phyloP scores from a whole-genome alignment of 2,329 filamentous ascomycete species.

The Fusarium gaditjirri region DNA sequence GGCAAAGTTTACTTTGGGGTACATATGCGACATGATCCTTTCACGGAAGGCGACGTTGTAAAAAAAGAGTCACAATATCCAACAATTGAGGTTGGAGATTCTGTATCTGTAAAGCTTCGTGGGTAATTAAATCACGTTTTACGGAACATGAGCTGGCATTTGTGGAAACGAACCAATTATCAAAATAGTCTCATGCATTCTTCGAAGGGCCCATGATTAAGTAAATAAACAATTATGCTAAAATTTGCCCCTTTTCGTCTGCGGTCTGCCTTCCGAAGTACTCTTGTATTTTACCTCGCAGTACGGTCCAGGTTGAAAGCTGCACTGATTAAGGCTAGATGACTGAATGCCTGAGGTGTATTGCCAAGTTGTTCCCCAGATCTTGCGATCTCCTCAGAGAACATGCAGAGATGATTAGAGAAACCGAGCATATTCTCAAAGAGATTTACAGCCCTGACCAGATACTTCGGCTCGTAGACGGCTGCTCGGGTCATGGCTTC shows the following conservation, averaged over 20 bases:
- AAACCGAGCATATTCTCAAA: conserved; percentile 84
- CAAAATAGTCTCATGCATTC: not conserved
- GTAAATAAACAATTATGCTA: not conserved
- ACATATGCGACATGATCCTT: conserved; percentile 70
- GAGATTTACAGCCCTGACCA: conserved; percentile 70
- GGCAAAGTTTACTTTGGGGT: conserved; percentile 91
- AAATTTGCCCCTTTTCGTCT: not conserved
- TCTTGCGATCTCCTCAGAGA: conserved; percentile 80
- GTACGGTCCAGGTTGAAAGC: conserved; percentile 78
- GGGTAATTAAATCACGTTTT: not conserved
- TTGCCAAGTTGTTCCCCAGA: conserved; percentile 83
- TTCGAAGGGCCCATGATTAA: not conserved
- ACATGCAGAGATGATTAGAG: conserved; percentile 81
- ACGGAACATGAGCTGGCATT: not conserved
- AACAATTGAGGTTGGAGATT: conserved; percentile 63
- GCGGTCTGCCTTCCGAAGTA: not conserved
- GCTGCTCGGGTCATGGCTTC: conserved; percentile 78
- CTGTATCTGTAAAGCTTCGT: conserved; percentile 43
- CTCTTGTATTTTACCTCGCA: conserved; percentile 15
- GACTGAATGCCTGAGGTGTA: conserved; percentile 82
- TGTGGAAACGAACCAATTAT: not conserved
- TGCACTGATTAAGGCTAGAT: conserved; percentile 79
- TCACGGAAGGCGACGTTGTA: not conserved
- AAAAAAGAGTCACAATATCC: conserved; percentile 43
- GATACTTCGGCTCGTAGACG: conserved; percentile 72